These are phyloP conservation scores for Xylaria hypoxylon DNA, from an alignment of 2,329 filamentous ascomycete genomes.

Conservation along the genomic window DNA sequence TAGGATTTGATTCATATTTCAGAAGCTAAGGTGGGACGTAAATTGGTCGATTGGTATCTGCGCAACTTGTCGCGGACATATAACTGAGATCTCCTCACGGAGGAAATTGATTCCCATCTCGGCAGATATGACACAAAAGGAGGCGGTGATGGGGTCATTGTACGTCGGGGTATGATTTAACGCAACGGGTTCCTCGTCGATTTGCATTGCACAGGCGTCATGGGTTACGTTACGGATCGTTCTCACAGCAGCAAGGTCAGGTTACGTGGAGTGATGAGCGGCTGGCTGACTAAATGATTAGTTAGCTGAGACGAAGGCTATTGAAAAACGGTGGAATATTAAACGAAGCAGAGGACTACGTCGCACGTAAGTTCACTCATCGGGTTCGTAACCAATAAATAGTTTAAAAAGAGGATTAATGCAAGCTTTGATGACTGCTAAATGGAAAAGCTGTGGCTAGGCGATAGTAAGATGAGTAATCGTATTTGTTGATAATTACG, in stretches of 20 bases:
- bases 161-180: slow-evolving; percentile 45
- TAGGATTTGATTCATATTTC: slow-evolving; percentile 98
- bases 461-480: not conserved
- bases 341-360: slow-evolving; percentile 19
- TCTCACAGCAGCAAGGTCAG: slow-evolving; percentile 33
- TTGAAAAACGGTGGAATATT: slow-evolving; percentile 31
- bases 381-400: slow-evolving; percentile 35
- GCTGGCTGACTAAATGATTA: slow-evolving; percentile 32
- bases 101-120: slow-evolving; percentile 36
- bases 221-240: slow-evolving; percentile 47
- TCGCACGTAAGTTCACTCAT: slow-evolving; percentile 22
- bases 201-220: slow-evolving; percentile 57
- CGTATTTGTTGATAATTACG: slow-evolving; percentile 17
- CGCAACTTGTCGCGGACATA: slow-evolving; percentile 96
- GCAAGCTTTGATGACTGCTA: slow-evolving; percentile 3
- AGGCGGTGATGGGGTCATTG: slow-evolving; percentile 36
- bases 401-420: slow-evolving; percentile 34
- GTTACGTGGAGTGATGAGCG: slow-evolving; percentile 31
- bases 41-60: slow-evolving; percentile 98
- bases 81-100: slow-evolving; percentile 60
- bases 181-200: slow-evolving; percentile 49
- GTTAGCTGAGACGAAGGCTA: slow-evolving; percentile 24
- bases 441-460: slow-evolving; percentile 3
- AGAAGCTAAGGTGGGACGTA: slow-evolving; percentile 96
- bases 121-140: slow-evolving; percentile 38